Evolutionary conservation across 805 yeast genomes (phyloP).

Genomic region (Scheffersomyces spartinae): DNA sequence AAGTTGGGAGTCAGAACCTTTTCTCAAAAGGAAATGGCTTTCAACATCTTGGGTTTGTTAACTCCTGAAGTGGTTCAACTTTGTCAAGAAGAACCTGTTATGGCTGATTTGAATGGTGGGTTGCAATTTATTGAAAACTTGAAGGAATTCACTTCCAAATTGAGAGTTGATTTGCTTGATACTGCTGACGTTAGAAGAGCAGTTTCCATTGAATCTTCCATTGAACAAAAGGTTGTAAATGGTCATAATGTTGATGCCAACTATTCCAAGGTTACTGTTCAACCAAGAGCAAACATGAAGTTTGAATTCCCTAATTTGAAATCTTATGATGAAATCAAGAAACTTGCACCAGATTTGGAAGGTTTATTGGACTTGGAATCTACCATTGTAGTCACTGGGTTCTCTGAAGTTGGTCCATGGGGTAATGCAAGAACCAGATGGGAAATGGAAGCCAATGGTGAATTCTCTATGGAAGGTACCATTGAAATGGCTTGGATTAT

Average conservation of each 20-base stretch:
- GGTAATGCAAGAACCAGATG: constrained; percentile 98
- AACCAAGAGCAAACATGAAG: constrained; percentile 92
- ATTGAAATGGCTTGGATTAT: constrained; percentile 99
- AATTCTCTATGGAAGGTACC: constrained; percentile 93
- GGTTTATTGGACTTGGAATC: constrained; percentile 88
- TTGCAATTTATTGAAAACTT: constrained; percentile 86
- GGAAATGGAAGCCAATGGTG: constrained; percentile 97
- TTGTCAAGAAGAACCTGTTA: constrained; percentile 88
- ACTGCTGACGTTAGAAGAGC: constrained; percentile 91
- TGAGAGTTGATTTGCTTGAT: constrained; percentile 68
- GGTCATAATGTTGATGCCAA: constrained; percentile 87
- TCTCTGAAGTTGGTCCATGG: constrained; percentile 99
- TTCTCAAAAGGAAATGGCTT: constrained; percentile 99
- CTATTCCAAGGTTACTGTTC: constrained; percentile 61
- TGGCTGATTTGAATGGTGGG: constrained; percentile 99
- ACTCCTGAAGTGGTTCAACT: constrained; percentile 74
- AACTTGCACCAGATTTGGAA: constrained; percentile 61
- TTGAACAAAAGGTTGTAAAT: constrained; percentile 74
- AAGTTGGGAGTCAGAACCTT: constrained; percentile 93
- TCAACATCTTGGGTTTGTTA: constrained; percentile 90
- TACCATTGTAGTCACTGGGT: constrained; percentile 93
- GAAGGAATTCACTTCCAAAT: constrained; percentile 71
- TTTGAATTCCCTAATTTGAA: constrained; percentile 88
- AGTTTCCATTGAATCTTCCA: constrained; percentile 84
- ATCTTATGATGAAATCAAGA: constrained; percentile 61